Base-by-base conservation (phyloP, 2,329 filamentous ascomycete genomes). In the Pseudogymnoascus pannorum region DNA sequence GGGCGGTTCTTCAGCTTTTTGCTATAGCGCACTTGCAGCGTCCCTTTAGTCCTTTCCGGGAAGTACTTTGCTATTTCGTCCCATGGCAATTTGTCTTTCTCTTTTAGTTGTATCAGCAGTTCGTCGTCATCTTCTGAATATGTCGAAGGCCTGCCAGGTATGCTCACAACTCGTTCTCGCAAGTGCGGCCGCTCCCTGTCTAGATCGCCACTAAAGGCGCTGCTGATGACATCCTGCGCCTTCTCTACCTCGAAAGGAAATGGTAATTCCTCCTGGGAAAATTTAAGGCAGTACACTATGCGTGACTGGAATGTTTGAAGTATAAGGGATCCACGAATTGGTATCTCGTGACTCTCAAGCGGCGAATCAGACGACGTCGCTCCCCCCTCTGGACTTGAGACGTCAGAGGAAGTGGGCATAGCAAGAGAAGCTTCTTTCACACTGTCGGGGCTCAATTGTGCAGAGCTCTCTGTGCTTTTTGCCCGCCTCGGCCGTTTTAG, bases 11-110 rank as follows among this genome's bases (percentile, higher is more conserved):
- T 65, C 36, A 64, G 60, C 62, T 66, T 66, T 24, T 62, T 66
- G 60, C 61, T 63, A 57, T 65, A 66, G 48, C 64, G 61, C 58
- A 66, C 65, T 60, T 65, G 61, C 57, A 65, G 64, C 60, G 61
- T 64, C 54, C 64, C 64, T 35, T 65, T 65, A 38, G 62, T 66
- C 64, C 62, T 66, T 61, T 42, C 62, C 1, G 57, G 62, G 57
- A 66, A 66, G 60, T 22, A 42, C n/a, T 62, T 62, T 60, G 57
- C 61, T 60, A 66, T 66, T 59, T 65, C 51, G 61, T 64, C 59
- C 63, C 60, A 66, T 40, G 64, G 64, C 61, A 65, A 59, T 60
- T 62, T 60, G 54, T 66, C 58, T 4, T 51, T 9, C 58, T 35
- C 61, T 64, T 64, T 66, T 20, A 64, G 33, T 33, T 61, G n/a